phyloP scores from a whole-genome alignment of 352 stramenopile genomes.

The Halophytophthora polymorphica region DNA sequence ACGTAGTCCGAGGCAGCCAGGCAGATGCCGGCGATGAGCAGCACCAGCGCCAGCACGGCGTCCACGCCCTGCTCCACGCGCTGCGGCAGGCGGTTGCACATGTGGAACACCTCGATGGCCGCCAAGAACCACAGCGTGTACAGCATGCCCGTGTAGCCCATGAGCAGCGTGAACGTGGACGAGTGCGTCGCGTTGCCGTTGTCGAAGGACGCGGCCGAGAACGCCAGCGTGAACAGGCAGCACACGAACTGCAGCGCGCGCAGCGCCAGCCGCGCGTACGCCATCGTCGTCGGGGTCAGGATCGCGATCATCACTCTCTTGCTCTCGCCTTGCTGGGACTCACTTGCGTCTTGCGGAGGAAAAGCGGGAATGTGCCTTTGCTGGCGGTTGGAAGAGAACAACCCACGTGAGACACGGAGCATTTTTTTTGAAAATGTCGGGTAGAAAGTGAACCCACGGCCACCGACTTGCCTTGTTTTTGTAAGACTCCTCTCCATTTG shows the following conservation, averaged over 20 bases:
- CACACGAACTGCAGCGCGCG: constrained; percentile 53
- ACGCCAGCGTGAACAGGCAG: constrained; percentile 50
- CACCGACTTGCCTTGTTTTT: too few relatives aligned
- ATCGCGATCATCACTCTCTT: constrained; percentile 17
- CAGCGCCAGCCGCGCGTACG: constrained; percentile 33
- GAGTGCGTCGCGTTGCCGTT: constrained; percentile 30
- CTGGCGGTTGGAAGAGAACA: neutral
- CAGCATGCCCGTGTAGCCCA: constrained; percentile 60
- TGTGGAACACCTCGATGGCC: constrained; percentile 39
- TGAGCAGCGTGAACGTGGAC: constrained; percentile 52
- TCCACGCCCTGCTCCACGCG: constrained; percentile 32
- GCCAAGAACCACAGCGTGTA: constrained; percentile 47
- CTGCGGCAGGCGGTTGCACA: constrained; percentile 14
- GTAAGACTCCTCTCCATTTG: too few relatives aligned
- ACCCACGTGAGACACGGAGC: constrained; percentile 10
- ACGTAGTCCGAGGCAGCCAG: constrained; percentile 49
- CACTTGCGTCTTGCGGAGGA: constrained; percentile 6
- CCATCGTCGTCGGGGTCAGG: constrained; percentile 17
- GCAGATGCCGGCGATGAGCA: constrained; percentile 55
- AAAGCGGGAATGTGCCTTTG: constrained; percentile 14
- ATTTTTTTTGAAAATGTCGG: constrained; percentile 6
- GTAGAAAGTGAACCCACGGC: too few relatives aligned
- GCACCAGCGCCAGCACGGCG: constrained; percentile 29
- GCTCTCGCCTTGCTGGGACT: neutral
- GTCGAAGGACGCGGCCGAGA: constrained; percentile 32